Conservation (phyloP, 768 basidiomycete species). For the Pleurotus ostreatus region DNA sequence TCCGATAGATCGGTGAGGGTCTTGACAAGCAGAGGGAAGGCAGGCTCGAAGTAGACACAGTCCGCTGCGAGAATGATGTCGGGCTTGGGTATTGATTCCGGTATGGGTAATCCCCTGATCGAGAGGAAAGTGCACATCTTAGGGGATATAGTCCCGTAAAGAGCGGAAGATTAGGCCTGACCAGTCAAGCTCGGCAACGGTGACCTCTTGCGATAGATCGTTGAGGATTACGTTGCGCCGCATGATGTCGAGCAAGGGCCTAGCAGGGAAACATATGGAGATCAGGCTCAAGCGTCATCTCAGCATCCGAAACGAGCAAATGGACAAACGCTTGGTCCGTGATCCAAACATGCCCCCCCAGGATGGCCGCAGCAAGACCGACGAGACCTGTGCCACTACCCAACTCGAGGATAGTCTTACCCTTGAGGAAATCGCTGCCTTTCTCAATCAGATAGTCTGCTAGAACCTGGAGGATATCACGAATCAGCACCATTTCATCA, state of each 20-base stretch:
- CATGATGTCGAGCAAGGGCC: slow-evolving; percentile 80
- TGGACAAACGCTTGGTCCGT: slow-evolving; percentile 87
- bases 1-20: slow-evolving; percentile 67
- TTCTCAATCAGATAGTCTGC: slow-evolving; percentile 67
- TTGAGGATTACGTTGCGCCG: slow-evolving; percentile 67
- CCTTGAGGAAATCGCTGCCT: slow-evolving; percentile 43
- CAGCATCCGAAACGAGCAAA: slow-evolving; percentile 9
- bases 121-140: slow-evolving; percentile 5
- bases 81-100: slow-evolving; percentile 40
- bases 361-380: slow-evolving; percentile 74
- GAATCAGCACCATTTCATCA: slow-evolving; percentile 8
- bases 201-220: slow-evolving; percentile 43
- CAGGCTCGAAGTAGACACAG: slow-evolving; percentile 94
- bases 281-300: slow-evolving; percentile 10
- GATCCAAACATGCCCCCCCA: slow-evolving; percentile 69
- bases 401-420: slow-evolving; percentile 70
- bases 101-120: slow-evolving; percentile 62
- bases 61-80: slow-evolving; percentile 87
- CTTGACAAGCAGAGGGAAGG: slow-evolving; percentile 81
- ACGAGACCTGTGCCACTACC: slow-evolving; percentile 93
- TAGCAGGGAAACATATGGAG: slow-evolving; percentile 24
- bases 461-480: slow-evolving; percentile 53
- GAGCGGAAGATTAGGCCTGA: slow-evolving; percentile 27
- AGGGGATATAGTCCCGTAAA: slow-evolving; percentile 9
- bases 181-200: slow-evolving; percentile 81